These are phyloP conservation scores for Bipolaris victoriae DNA, from an alignment of 2,329 filamentous ascomycete genomes.

Conservation along the genomic window DNA sequence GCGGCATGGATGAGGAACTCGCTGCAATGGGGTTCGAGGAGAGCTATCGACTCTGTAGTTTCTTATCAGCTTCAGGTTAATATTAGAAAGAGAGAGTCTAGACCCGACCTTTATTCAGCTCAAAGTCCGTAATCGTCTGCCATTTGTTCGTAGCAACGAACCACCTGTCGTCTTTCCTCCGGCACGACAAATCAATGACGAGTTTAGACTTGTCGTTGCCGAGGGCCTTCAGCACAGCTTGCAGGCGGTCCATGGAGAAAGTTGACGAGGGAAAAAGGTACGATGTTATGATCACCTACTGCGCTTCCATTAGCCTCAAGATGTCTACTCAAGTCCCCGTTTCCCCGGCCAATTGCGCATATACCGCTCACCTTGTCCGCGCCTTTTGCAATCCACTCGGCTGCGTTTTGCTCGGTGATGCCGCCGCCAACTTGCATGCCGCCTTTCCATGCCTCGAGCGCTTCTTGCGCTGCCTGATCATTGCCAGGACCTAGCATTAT, in stretches of 20 bases:
- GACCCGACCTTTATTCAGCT: slow-evolving; percentile 77
- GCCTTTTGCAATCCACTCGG: slow-evolving; percentile 82
- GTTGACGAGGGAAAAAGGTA: slow-evolving; percentile 85
- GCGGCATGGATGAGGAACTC: slow-evolving; percentile 98
- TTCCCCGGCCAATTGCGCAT: neutral
- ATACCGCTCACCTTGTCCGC: slow-evolving; percentile 77
- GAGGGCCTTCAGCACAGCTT: slow-evolving; percentile 74
- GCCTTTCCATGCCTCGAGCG: slow-evolving; percentile 77
- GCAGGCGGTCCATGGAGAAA: slow-evolving; percentile 79
- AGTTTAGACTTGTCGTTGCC: slow-evolving; percentile 78
- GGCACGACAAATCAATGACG: slow-evolving; percentile 94
- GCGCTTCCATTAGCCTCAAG: slow-evolving; percentile 7
- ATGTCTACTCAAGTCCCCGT: neutral
- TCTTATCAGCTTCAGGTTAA: neutral
- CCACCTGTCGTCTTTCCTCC: slow-evolving; percentile 78
- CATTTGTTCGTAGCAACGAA: slow-evolving; percentile 99
- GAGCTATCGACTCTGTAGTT: slow-evolving; percentile 72
- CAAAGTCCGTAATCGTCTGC: slow-evolving; percentile 97
- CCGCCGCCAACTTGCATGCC: slow-evolving; percentile 93
- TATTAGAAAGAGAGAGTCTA: neutral
- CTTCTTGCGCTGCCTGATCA: slow-evolving; percentile 76
- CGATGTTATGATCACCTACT: slow-evolving; percentile 94
- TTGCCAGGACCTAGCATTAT: slow-evolving; percentile 96
- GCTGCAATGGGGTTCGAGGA: slow-evolving; percentile 88
- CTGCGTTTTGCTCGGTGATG: slow-evolving; percentile 83